These are phyloP conservation scores for Botryobasidium botryosum DNA, from an alignment of 768 basidiomycete genomes.

Conservation along the genomic window DNA sequence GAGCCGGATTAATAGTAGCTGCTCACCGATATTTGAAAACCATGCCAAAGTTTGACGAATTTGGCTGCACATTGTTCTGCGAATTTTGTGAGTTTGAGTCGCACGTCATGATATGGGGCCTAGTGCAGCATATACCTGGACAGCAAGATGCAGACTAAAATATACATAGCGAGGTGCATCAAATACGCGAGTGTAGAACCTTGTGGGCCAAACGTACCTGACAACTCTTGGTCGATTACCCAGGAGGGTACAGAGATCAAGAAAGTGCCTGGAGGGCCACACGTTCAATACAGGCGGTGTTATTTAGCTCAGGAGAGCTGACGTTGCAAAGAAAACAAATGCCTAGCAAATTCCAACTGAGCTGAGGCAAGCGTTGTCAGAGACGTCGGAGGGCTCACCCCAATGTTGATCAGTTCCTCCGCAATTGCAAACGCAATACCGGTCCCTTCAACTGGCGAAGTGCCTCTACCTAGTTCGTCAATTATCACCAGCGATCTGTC, in stretches of 20 bases:
- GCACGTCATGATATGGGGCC: background rate
- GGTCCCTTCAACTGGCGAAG: constrained; percentile 64
- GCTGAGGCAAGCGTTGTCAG: background rate
- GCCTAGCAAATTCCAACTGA: constrained; percentile 27
- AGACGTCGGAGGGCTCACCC: constrained; percentile 28
- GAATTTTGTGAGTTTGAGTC: background rate
- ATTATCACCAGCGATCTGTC: constrained; percentile 25
- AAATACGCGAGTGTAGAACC: background rate
- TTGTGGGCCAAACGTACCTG: constrained; percentile 33
- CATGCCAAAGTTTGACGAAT: constrained; percentile 36
- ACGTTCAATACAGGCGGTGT: background rate
- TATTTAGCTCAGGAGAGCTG: constrained; percentile 12
- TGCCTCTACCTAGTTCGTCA: constrained; percentile 89
- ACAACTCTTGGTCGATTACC: constrained; percentile 62
- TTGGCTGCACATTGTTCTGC: background rate
- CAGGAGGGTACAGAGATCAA: constrained; percentile 61
- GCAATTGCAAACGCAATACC: constrained; percentile 76
- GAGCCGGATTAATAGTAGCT: background rate
- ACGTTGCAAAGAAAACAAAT: constrained; percentile 88
- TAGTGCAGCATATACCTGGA: constrained; percentile 34
- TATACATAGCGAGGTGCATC: constrained; percentile 5
- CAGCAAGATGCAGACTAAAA: constrained; percentile 61
- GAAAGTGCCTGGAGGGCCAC: constrained; percentile 42
- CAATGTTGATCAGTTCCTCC: constrained; percentile 52
- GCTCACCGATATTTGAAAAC: constrained; percentile 41